A percentile compares a stretch with the other conserved stretches of the same genome.
These are phyloP conservation scores for Cokeromyces recurvatus DNA, from an alignment of 371 early-diverging fungal species.

Conservation along the genomic window DNA sequence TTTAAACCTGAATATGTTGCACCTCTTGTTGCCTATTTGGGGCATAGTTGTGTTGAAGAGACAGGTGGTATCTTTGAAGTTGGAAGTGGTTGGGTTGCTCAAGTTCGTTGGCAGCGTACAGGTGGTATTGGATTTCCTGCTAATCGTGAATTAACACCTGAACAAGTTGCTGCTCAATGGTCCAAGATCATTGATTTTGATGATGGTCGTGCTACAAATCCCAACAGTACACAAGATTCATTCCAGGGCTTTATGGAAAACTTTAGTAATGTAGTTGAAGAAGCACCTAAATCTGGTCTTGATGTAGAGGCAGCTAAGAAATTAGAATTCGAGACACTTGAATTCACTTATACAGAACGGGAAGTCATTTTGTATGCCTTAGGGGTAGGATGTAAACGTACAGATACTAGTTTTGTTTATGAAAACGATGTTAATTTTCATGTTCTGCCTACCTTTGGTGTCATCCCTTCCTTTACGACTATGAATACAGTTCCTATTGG, in stretches of 20 bases:
- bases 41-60: constrained; percentile 81
- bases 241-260: constrained; percentile 83
- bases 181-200: constrained; percentile 81
- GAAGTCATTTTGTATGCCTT: constrained; percentile 94
- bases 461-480: constrained; percentile 78
- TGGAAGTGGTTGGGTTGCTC: constrained; percentile 89
- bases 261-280: constrained; percentile 38
- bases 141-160: constrained; percentile 82
- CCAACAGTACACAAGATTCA: constrained; percentile 75
- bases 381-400: constrained; percentile 87
- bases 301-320: constrained; percentile 61
- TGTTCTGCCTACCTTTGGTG: constrained; percentile 88
- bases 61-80: constrained; percentile 90
- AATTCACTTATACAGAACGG: constrained; percentile 71
- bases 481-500: constrained; percentile 67
- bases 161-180: constrained; percentile 70
- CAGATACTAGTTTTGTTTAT: constrained; percentile 85
- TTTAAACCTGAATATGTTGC: constrained; percentile 97
- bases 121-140: constrained; percentile 91
- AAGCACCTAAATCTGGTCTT: constrained; percentile 24
- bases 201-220: constrained; percentile 89
- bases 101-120: constrained; percentile 91
- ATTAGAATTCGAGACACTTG: constrained; percentile 39
- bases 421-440: constrained; percentile 80
- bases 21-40: constrained; percentile 89